phyloP scores from a whole-genome alignment of 192 early-diverging fungal species.

The Spinellus fusiger region DNA sequence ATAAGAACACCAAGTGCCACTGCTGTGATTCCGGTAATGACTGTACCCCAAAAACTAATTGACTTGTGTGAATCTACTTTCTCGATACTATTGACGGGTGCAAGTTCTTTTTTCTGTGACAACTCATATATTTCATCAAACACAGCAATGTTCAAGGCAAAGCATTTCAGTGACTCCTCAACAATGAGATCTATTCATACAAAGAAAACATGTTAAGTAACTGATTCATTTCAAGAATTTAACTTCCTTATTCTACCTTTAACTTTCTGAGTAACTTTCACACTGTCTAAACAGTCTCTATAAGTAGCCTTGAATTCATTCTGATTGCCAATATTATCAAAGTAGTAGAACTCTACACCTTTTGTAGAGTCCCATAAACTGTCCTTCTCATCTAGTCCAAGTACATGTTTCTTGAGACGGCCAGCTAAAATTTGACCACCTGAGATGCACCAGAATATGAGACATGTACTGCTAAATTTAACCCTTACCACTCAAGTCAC shows the following conservation, averaged over 20 bases:
- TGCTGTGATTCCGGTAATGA: background rate
- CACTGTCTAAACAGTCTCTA: conserved; percentile 41
- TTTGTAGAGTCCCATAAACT: conserved; percentile 26
- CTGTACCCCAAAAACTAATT: conserved; percentile 1
- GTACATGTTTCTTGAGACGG: conserved; percentile 41
- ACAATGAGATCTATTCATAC: conserved; percentile 20
- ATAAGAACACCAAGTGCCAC: conserved; percentile 12
- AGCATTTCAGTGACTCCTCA: conserved; percentile 17
- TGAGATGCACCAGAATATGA: background rate
- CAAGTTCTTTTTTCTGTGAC: conserved; percentile 14
- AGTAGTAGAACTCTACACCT: conserved; percentile 47
- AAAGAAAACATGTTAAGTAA: background rate
- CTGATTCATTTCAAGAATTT: background rate
- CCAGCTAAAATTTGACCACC: conserved; percentile 52
- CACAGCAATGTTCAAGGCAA: conserved; percentile 29
- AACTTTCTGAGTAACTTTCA: conserved; percentile 31
- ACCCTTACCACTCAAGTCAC: conserved; percentile 39
- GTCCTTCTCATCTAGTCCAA: conserved; percentile 35
- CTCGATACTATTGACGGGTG: background rate
- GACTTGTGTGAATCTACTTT: background rate
- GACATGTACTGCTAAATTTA: background rate
- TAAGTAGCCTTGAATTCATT: conserved; percentile 46
- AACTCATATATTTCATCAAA: conserved; percentile 28
- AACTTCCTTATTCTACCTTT: conserved; percentile 7
- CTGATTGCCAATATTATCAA: conserved; percentile 38